Conservation (phyloP, 768 basidiomycete genomes). For the Boletus vinaceobasis region DNA sequence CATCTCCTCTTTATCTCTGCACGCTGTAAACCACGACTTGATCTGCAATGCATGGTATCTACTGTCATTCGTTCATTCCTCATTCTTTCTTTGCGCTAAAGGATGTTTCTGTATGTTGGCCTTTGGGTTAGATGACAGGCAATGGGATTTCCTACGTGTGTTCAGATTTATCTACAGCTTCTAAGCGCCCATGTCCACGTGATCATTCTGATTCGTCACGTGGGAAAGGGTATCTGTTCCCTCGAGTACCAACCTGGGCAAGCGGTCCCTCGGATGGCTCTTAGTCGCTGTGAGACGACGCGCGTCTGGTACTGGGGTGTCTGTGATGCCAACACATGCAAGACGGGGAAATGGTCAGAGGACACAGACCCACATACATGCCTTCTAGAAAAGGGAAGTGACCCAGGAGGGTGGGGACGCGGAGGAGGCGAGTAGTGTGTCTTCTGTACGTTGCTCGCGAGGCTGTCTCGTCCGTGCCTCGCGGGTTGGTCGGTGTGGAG, state of each 20-base stretch:
- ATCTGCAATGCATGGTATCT: conserved; percentile 23
- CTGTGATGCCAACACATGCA: background rate
- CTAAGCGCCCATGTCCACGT: conserved; percentile 13
- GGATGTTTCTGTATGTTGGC: conserved; percentile 1
- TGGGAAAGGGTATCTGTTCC: conserved; percentile 12
- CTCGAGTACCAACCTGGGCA: background rate
- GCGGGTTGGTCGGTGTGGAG: conserved; percentile 1
- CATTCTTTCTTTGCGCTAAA: conserved; percentile 7
- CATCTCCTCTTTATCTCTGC: conserved; percentile 17
- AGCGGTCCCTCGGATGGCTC: conserved; percentile 4
- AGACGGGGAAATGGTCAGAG: background rate
- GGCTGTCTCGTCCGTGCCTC: background rate
- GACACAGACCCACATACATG: background rate
- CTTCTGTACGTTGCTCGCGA: background rate
- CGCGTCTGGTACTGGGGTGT: background rate
- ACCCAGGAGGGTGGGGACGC: conserved; percentile 4
- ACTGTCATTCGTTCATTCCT: conserved; percentile 11
- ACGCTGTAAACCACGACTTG: conserved; percentile 25
- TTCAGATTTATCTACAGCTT: background rate
- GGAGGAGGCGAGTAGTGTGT: conserved; percentile 1
- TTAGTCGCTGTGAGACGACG: background rate
- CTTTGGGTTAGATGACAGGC: conserved; percentile 4
- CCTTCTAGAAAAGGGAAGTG: background rate
- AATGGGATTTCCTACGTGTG: background rate
- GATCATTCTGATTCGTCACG: conserved; percentile 21